These are phyloP conservation scores for Pyricularia grisea DNA, from an alignment of 2,329 filamentous ascomycete genomes.

Conservation along the genomic window DNA sequence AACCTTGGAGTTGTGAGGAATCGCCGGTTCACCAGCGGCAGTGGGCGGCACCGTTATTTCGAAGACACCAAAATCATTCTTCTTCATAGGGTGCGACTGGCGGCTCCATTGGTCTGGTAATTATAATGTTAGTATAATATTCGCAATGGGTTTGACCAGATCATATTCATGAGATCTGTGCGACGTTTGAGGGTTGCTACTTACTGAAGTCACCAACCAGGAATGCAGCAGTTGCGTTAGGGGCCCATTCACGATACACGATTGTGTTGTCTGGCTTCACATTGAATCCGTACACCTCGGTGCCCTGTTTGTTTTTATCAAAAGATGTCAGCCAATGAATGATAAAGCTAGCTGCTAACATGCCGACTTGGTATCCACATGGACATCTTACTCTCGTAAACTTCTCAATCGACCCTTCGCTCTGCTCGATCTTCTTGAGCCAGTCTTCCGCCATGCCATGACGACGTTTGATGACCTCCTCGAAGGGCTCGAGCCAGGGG, in stretches of 20 bases:
- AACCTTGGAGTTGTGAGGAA: slow-evolving; percentile 89
- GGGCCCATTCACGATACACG: slow-evolving; percentile 91
- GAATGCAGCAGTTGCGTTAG: slow-evolving; percentile 75
- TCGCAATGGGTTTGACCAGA: neutral
- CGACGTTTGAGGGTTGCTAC: slow-evolving; percentile 16
- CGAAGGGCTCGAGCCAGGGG: slow-evolving; percentile 82
- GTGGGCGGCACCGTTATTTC: slow-evolving; percentile 68
- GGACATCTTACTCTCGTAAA: slow-evolving; percentile 60
- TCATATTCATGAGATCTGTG: neutral
- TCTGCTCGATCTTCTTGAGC: slow-evolving; percentile 74
- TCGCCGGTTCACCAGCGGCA: slow-evolving; percentile 60
- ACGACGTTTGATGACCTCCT: slow-evolving; percentile 64
- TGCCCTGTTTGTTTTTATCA: slow-evolving; percentile 48
- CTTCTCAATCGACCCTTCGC: slow-evolving; percentile 82
- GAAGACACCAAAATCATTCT: slow-evolving; percentile 77
- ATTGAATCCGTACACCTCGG: slow-evolving; percentile 79
- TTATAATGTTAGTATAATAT: neutral
- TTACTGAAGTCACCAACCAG: slow-evolving; percentile 91
- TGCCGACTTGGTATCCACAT: neutral
- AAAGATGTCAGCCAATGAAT: neutral
- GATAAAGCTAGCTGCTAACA: too few species aligned
- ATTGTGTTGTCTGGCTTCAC: slow-evolving; percentile 77
- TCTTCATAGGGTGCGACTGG: slow-evolving; percentile 77
- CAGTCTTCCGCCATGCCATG: slow-evolving; percentile 75
- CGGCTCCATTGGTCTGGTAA: slow-evolving; percentile 73